phyloP scores from a whole-genome alignment of 2,329 filamentous ascomycete species.

The Sclerotinia minor region DNA sequence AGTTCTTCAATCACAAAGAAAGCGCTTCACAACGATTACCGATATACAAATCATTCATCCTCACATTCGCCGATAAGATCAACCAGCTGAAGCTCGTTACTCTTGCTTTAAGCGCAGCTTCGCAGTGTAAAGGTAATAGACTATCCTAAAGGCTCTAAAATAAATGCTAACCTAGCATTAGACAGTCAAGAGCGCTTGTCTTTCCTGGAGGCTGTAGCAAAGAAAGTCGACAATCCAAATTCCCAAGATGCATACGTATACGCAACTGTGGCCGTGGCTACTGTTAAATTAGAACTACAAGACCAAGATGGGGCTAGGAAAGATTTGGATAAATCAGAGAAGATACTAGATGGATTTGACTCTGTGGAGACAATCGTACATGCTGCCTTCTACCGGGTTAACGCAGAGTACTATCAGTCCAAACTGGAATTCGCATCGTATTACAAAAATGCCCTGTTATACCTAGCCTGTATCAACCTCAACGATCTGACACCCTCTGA shows the following conservation, averaged over 20 bases:
- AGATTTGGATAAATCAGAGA: slow-evolving; percentile 84
- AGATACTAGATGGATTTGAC: slow-evolving; percentile 87
- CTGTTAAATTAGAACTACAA: slow-evolving; percentile 77
- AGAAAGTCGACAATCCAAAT: slow-evolving; percentile 86
- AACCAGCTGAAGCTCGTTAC: slow-evolving; percentile 97
- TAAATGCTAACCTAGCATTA: slow-evolving; percentile 44
- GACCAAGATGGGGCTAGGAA: slow-evolving; percentile 81
- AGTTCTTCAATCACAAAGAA: slow-evolving; percentile 81
- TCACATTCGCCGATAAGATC: slow-evolving; percentile 97
- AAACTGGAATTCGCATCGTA: slow-evolving; percentile 94
- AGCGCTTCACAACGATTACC: slow-evolving; percentile 82
- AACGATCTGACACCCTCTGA: slow-evolving; percentile 71
- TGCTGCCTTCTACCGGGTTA: slow-evolving; percentile 93
- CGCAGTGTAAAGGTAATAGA: slow-evolving; percentile 71
- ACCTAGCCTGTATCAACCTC: slow-evolving; percentile 92
- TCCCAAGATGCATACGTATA: slow-evolving; percentile 97
- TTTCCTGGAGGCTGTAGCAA: slow-evolving; percentile 80
- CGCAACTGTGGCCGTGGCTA: slow-evolving; percentile 85
- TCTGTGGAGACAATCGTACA: slow-evolving; percentile 94
- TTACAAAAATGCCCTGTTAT: slow-evolving; percentile 96
- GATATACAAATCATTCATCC: slow-evolving; percentile 92
- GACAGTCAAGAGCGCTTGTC: slow-evolving; percentile 82
- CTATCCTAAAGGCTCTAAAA: background rate
- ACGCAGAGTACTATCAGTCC: slow-evolving; percentile 89
- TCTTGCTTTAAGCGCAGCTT: slow-evolving; percentile 81